Evolutionary conservation across 169 alveolate genomes (phyloP).

Genomic region (Babesia caballi): DNA sequence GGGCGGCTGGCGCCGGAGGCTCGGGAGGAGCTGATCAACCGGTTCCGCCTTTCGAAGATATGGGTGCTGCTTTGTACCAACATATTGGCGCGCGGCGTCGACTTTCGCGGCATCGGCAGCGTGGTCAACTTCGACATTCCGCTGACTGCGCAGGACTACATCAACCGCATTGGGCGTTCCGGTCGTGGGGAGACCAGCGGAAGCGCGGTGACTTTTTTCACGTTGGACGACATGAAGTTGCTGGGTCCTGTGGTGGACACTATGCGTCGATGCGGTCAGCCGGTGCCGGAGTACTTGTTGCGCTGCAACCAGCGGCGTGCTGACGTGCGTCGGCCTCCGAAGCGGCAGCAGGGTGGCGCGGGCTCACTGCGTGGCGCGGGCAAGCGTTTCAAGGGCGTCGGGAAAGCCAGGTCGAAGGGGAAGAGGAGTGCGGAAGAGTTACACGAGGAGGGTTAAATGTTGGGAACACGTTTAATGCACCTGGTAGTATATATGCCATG

Average conservation of each 20-base stretch:
- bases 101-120: slow-evolving; percentile 90
- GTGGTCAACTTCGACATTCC: slow-evolving; percentile 97
- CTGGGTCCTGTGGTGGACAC: slow-evolving; percentile 39
- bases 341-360: not conserved
- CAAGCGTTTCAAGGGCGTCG: not conserved
- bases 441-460: no score
- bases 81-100: slow-evolving; percentile 96
- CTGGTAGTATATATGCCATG: no score
- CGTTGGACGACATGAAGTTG: slow-evolving; percentile 40
- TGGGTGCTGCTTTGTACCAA: slow-evolving; percentile 95
- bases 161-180: slow-evolving; percentile 98
- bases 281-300: slow-evolving; percentile 55
- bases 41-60: slow-evolving; percentile 70
- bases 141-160: slow-evolving; percentile 87
- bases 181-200: slow-evolving; percentile 96
- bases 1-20: slow-evolving; percentile 32
- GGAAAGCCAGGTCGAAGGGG: not conserved
- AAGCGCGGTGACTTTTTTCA: slow-evolving; percentile 57
- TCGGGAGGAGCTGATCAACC: slow-evolving; percentile 66
- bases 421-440: no score
- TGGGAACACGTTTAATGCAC: no score
- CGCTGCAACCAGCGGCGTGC: not conserved
- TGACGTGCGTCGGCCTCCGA: slow-evolving; percentile 15
- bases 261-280: slow-evolving; percentile 38
- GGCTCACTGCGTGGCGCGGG: not conserved